Conservation (phyloP, 441 rosid genomes). For the Theobroma grandiflorum region DNA sequence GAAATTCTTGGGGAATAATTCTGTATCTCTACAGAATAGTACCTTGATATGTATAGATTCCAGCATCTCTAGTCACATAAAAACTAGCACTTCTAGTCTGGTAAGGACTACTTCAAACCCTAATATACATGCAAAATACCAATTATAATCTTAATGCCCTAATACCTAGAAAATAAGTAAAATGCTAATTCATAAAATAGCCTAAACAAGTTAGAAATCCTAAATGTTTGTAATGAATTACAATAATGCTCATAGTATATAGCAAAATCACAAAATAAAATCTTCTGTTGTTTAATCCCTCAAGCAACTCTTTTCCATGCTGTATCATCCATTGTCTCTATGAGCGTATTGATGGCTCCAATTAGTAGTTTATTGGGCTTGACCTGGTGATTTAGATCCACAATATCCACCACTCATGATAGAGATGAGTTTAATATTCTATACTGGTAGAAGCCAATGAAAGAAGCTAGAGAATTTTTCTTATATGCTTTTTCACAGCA, state of each 20-base stretch:
- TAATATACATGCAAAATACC: not conserved
- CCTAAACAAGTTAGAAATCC: not conserved
- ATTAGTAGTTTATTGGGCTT: not conserved
- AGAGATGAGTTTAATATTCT: not conserved
- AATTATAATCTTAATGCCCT: not conserved
- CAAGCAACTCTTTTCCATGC: not conserved
- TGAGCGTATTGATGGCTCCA: not conserved
- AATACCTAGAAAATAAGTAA: not conserved
- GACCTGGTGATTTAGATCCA: not conserved
- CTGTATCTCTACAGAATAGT: not conserved
- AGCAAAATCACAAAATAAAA: not conserved
- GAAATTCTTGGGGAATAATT: not conserved
- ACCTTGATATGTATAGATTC: not conserved
- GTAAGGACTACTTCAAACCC: not conserved
- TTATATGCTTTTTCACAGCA: not conserved
- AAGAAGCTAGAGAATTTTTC: not conserved
- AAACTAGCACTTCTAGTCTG: not conserved
- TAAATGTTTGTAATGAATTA: not conserved
- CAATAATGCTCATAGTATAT: not conserved
- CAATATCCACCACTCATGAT: not conserved
- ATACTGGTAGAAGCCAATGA: not conserved
- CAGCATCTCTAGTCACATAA: not conserved
- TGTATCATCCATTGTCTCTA: not conserved
- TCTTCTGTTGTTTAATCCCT: not conserved
- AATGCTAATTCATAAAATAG: not conserved